Evolutionary conservation across 2,329 filamentous ascomycete genomes (phyloP).

Genomic region (Cladophialophora bantiana): DNA sequence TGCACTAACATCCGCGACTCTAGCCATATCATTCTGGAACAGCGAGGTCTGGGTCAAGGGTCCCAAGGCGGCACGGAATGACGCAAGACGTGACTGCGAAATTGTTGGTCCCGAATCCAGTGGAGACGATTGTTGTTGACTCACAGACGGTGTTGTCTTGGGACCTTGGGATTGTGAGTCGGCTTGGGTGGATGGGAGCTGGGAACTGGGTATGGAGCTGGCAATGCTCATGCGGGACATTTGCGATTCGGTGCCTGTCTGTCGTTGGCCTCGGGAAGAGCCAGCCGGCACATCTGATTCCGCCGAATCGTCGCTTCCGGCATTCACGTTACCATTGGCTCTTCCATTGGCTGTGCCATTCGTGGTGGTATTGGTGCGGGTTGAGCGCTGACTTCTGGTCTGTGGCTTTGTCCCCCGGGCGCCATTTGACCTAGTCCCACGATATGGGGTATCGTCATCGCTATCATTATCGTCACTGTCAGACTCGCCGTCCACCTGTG

Average conservation of each 20-base stretch:
- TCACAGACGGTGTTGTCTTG: conserved; percentile 60
- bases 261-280: conserved; percentile 48
- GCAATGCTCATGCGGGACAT: conserved; percentile 66
- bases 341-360: conserved; percentile 52
- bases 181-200: conserved; percentile 60
- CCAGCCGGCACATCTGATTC: conserved; percentile 58
- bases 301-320: conserved; percentile 59
- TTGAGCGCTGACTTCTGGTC: conserved; percentile 37
- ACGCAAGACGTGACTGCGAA: conserved; percentile 72
- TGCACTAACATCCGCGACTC: conserved; percentile 74
- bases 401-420: conserved; percentile 40
- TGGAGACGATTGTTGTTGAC: conserved; percentile 54
- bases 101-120: conserved; percentile 76
- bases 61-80: conserved; percentile 82
- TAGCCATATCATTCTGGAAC: conserved; percentile 86
- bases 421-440: conserved; percentile 39
- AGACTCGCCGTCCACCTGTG: conserved; percentile 65
- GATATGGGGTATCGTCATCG: conserved; percentile 40
- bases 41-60: conserved; percentile 80
- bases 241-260: conserved; percentile 51
- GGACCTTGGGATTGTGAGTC: conserved; percentile 45
- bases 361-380: conserved; percentile 43
- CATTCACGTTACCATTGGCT: conserved; percentile 58
- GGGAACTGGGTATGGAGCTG: conserved; percentile 80
- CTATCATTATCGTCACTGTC: conserved; percentile 47